These are phyloP conservation scores for Clarireedia homoeocarpa DNA, from an alignment of 2,329 filamentous ascomycete species.

Conservation along the genomic window DNA sequence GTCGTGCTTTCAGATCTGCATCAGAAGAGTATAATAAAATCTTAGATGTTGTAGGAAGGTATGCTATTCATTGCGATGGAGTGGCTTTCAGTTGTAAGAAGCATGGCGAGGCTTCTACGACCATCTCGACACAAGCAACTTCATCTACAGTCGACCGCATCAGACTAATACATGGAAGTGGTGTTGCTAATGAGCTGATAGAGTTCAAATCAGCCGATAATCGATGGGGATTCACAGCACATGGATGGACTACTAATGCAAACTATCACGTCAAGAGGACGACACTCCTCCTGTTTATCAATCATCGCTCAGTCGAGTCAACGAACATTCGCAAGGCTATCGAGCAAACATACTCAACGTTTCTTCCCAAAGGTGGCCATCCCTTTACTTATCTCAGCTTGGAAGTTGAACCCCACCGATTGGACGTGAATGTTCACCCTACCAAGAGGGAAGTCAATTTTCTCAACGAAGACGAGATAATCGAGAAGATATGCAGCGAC, in stretches of 20 bases:
- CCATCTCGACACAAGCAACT: conserved; percentile 68
- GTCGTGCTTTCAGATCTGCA: conserved; percentile 80
- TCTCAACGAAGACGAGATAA: conserved; percentile 93
- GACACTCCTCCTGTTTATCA: conserved; percentile 85
- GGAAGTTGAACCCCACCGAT: conserved; percentile 82
- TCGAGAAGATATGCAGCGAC: conserved; percentile 73
- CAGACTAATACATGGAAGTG: conserved; percentile 77
- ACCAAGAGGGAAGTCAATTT: conserved; percentile 97
- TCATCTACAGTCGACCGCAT: conserved; percentile 76
- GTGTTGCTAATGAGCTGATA: conserved; percentile 82
- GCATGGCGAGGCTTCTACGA: conserved; percentile 77
- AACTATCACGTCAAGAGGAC: conserved; percentile 94
- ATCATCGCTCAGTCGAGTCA: conserved; percentile 89
- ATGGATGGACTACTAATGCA: conserved; percentile 79
- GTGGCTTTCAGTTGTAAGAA: conserved; percentile 97
- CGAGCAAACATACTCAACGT: conserved; percentile 81
- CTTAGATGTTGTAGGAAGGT: conserved; percentile 85
- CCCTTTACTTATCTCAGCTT: conserved; percentile 90
- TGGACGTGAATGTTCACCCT: conserved; percentile 96
- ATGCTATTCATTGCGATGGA: conserved; percentile 84
- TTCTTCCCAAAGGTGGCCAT: conserved; percentile 87
- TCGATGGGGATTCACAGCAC: conserved; percentile 76
- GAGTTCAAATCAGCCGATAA: conserved; percentile 64
- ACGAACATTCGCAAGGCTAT: conserved; percentile 79
- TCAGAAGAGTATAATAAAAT: conserved; percentile 98